Percentiles rank a stretch among this genome's conserved stretches.
phyloP scores from a whole-genome alignment of 2,329 filamentous ascomycete species.

The Arthrobotrys sinensis region DNA sequence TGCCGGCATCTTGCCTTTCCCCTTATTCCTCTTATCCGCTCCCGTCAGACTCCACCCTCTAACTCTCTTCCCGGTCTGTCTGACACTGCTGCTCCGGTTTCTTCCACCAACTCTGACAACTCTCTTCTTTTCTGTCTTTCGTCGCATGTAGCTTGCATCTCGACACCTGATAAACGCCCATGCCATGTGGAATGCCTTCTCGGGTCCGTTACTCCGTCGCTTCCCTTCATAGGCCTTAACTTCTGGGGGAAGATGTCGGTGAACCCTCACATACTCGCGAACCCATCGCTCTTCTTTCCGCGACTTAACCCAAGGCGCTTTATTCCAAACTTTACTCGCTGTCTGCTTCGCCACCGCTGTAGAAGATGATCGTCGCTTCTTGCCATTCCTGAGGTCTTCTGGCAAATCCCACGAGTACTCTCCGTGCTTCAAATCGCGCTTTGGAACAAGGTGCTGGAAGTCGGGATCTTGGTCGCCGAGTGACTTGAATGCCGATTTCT shows the following conservation, averaged over 20 bases:
- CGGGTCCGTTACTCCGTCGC: conserved; percentile 55
- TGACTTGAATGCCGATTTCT: conserved; percentile 50
- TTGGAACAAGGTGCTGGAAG: conserved; percentile 53
- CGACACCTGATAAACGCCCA: conserved; percentile 58
- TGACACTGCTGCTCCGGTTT: conserved; percentile 50
- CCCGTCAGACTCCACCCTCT: conserved; percentile 53
- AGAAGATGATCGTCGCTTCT: conserved; percentile 36
- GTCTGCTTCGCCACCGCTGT: conserved; percentile 7
- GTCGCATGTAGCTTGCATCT: conserved; percentile 53
- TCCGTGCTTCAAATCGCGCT: conserved; percentile 47
- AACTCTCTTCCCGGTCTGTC: conserved; percentile 54
- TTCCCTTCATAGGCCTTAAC: conserved; percentile 48
- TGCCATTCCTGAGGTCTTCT: conserved; percentile 29
- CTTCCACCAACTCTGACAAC: conserved; percentile 40
- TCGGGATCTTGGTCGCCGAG: conserved; percentile 55
- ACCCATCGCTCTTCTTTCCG: conserved; percentile 45
- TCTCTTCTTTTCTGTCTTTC: conserved; percentile 49
- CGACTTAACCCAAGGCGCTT: conserved; percentile 52
- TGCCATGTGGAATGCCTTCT: conserved; percentile 60
- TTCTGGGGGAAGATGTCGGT: conserved; percentile 56
- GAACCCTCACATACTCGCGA: conserved; percentile 55
- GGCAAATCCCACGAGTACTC: conserved; percentile 58
- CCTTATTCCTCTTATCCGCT: conserved; percentile 32
- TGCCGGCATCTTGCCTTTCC: conserved; percentile 41
- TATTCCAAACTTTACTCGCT: conserved; percentile 50